Base-by-base conservation (phyloP, 2,329 filamentous ascomycete genomes). In the Sporothrix luriei region DNA sequence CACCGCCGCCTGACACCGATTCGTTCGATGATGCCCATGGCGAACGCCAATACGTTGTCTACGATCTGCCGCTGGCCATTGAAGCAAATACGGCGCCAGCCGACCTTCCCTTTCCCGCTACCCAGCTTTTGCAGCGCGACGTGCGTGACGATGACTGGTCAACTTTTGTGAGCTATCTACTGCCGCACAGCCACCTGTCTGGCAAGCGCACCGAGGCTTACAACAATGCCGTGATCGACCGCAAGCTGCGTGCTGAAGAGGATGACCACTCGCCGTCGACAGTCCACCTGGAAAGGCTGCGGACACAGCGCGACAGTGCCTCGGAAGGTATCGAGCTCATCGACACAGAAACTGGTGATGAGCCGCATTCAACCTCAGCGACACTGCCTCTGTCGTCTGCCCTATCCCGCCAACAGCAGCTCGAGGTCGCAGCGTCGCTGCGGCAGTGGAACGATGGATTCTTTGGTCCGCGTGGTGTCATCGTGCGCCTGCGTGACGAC, bases 391-490 rank as follows among this genome's bases (percentile, higher is more conserved):
- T 49, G 76, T 81, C 67, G 78, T 75, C 66, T 69, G 75, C 3
- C 73, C 76, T 62, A 2, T n/a, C 67, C 4, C 59, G 54, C 24
- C 69, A 26, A 16, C 40, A 46, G 7, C 59, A 48, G 59, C 33
- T 55, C 3, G 75, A 77, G 40, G 73, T 80, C 6, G 79, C 83
- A 21, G 76, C 77, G 1, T 83, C 82, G 0, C 78, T 85, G 1
- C 75, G 78, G 59, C 83, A 87, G 73, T 88, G 86, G 86, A 88
- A 88, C 72, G 79, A 81, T 3, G 81, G 82, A 4, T 88, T 88
- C 76, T 88, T 88, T 70, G 77, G 73, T 0, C 84, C 83, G 2
- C 78, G 86, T 13, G 82, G 82, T 16, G 77, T 88, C 11, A 76
- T 73, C 2, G 79, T 88, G 52, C 76, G 74, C 0, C 73, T 83